These are phyloP conservation scores for Paragyromitra xinjiangensis DNA, from an alignment of 495 filamentous ascomycete species.

Conservation along the genomic window DNA sequence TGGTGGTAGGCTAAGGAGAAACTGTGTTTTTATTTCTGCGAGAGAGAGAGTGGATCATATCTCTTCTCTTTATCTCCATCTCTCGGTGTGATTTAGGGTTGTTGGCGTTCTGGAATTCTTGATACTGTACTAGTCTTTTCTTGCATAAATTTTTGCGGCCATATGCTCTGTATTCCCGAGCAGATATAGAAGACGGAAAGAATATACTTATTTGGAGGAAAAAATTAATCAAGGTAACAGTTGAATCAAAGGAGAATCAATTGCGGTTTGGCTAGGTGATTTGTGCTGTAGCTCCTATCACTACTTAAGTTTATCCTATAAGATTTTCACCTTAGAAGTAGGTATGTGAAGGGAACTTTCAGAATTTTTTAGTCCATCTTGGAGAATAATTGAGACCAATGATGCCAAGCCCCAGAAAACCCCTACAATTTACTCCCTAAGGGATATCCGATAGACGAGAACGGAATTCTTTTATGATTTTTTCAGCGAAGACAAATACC, in stretches of 20 bases:
- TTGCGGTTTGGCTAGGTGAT: too few species aligned
- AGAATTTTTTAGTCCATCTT: background rate
- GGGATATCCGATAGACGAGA: background rate
- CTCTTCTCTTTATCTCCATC: constrained; percentile 6
- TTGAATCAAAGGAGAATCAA: background rate
- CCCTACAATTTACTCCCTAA: background rate
- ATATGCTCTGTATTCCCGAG: background rate
- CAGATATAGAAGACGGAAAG: constrained; percentile 4
- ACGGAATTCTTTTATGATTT: background rate
- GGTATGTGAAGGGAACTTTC: background rate
- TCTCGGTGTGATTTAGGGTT: constrained; percentile 19
- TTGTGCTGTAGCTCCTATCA: too few species aligned
- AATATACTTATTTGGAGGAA: background rate
- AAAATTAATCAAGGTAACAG: background rate
- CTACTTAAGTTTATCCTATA: background rate
- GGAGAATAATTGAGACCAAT: background rate
- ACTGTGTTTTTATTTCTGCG: constrained; percentile 3
- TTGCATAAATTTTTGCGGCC: constrained; percentile 9
- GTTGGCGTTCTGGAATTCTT: constrained; percentile 34
- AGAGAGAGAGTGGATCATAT: background rate
- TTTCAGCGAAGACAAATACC: background rate
- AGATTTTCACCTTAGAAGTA: background rate
- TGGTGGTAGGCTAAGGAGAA: background rate
- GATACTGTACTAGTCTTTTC: constrained; percentile 13
- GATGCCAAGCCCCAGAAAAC: constrained; percentile 2